Evolutionary conservation across 495 filamentous ascomycete genomes (phyloP).

Genomic region (Penicillium lividum): DNA sequence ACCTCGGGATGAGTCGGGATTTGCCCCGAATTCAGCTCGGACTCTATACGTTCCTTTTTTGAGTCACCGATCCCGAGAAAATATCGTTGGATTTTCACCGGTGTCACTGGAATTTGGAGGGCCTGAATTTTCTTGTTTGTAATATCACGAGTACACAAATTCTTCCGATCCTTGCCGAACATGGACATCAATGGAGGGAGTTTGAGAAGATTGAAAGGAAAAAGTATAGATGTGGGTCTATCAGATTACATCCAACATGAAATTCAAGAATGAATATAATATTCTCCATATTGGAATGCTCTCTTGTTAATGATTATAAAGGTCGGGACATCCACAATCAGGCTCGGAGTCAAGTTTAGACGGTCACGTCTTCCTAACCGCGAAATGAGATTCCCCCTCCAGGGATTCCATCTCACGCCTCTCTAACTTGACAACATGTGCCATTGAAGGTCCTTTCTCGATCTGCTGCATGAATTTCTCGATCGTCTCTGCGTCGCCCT

Average conservation of each 20-base stretch:
- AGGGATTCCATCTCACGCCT: slow-evolving; percentile 61
- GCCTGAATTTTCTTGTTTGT: background rate
- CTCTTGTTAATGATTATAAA: background rate
- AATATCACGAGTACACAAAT: background rate
- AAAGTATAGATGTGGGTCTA: slow-evolving; percentile 8
- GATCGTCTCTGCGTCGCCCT: slow-evolving; percentile 66
- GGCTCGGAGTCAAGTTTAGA: slow-evolving; percentile 26
- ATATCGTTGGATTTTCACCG: slow-evolving; percentile 25
- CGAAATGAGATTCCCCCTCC: slow-evolving; percentile 66
- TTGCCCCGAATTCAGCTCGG: slow-evolving; percentile 7
- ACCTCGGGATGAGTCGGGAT: slow-evolving; percentile 34
- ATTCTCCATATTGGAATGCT: background rate
- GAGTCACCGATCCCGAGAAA: slow-evolving; percentile 31
- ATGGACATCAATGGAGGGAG: background rate
- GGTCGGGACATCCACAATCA: background rate
- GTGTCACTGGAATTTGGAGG: slow-evolving; percentile 1
- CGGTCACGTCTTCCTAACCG: slow-evolving; percentile 42
- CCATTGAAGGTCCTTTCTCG: slow-evolving; percentile 66
- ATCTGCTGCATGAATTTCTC: slow-evolving; percentile 73
- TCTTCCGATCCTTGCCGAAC: background rate
- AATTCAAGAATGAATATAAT: background rate
- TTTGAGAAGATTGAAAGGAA: background rate
- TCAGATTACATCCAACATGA: background rate
- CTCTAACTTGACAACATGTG: slow-evolving; percentile 72
- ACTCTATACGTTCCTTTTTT: slow-evolving; percentile 1